Conservation (phyloP, 2,329 filamentous ascomycete genomes). For the Cladosporium sp. region DNA sequence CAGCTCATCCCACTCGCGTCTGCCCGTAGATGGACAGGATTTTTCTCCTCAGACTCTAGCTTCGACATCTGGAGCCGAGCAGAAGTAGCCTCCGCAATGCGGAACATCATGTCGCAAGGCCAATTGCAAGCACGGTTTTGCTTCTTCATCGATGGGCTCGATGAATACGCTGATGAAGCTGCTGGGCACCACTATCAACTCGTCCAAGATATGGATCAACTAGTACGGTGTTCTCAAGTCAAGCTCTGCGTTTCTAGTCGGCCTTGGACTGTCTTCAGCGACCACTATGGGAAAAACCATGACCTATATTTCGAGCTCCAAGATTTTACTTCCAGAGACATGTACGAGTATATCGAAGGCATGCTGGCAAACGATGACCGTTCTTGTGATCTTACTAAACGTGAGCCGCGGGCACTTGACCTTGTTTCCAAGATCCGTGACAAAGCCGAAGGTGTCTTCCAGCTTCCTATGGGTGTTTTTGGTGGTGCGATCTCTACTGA, state of each 20-base stretch:
- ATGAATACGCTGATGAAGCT: background rate
- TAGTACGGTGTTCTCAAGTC: background rate
- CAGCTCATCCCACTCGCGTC: too few relatives aligned
- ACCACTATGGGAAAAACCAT: background rate
- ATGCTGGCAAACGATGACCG: conserved; percentile 11
- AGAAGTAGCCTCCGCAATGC: too few relatives aligned
- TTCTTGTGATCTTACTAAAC: conserved; percentile 8
- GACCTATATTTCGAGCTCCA: background rate
- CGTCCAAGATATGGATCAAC: background rate
- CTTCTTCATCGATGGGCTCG: background rate
- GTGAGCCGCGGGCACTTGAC: background rate
- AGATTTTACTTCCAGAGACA: conserved; percentile 3
- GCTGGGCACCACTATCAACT: background rate
- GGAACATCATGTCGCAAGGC: too few relatives aligned
- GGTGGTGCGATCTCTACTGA: conserved; percentile 22
- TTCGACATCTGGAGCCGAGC: too few relatives aligned
- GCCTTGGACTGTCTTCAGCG: conserved; percentile 11
- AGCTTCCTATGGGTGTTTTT: conserved; percentile 28
- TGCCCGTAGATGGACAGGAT: too few relatives aligned
- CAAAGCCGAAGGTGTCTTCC: conserved; percentile 25
- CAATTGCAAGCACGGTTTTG: too few relatives aligned
- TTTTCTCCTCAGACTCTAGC: too few relatives aligned
- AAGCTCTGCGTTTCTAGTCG: conserved; percentile 14
- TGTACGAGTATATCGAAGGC: conserved; percentile 19
- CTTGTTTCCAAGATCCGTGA: conserved; percentile 17